A percentile compares a stretch with the other conserved stretches of the same genome.
These are phyloP conservation scores for Russula vinacea DNA, from an alignment of 768 basidiomycete species.

Conservation along the genomic window DNA sequence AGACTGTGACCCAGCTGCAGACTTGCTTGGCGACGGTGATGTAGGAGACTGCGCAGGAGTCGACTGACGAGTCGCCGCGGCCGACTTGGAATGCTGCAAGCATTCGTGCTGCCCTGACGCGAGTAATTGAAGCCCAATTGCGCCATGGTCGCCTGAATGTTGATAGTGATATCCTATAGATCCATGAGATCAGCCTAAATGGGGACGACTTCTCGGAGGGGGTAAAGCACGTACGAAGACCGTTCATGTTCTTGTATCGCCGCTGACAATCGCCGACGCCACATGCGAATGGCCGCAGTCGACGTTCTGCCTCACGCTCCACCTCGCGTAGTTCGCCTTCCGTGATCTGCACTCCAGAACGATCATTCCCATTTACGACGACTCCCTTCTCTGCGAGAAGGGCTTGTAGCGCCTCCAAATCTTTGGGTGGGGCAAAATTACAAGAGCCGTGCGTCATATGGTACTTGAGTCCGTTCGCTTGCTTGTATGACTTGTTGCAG, in stretches of 20 bases:
- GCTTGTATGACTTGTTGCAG: constrained; percentile 95
- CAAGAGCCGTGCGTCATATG: constrained; percentile 92
- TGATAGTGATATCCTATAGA: constrained; percentile 80
- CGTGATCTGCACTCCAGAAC: constrained; percentile 41
- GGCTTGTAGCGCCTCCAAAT: constrained; percentile 72
- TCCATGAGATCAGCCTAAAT: constrained; percentile 17
- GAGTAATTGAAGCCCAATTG: constrained; percentile 78
- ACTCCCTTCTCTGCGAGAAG: constrained; percentile 52
- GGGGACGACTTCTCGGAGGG: constrained; percentile 2
- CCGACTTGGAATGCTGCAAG: constrained; percentile 37
- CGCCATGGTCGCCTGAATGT: constrained; percentile 94
- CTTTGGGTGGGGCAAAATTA: constrained; percentile 89
- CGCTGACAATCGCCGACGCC: constrained; percentile 82
- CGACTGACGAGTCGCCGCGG: constrained; percentile 22
- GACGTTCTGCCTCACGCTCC: constrained; percentile 79
- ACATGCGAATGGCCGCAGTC: constrained; percentile 83
- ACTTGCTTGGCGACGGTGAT: constrained; percentile 9
- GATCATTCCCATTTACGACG: constrained; percentile 37
- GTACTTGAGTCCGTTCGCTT: constrained; percentile 93
- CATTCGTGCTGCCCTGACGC: constrained; percentile 70
- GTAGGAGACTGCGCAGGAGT: constrained; percentile 22
- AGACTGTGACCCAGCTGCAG: constrained; percentile 6
- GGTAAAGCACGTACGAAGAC: constrained; percentile 51
- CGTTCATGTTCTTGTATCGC: constrained; percentile 99
- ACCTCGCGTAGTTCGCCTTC: constrained; percentile 68